A percentile compares a stretch with the other conserved stretches of the same genome.
These are phyloP conservation scores for Skeletonema tropicum DNA, from an alignment of 108 stramenopile species.

Conservation along the genomic window DNA sequence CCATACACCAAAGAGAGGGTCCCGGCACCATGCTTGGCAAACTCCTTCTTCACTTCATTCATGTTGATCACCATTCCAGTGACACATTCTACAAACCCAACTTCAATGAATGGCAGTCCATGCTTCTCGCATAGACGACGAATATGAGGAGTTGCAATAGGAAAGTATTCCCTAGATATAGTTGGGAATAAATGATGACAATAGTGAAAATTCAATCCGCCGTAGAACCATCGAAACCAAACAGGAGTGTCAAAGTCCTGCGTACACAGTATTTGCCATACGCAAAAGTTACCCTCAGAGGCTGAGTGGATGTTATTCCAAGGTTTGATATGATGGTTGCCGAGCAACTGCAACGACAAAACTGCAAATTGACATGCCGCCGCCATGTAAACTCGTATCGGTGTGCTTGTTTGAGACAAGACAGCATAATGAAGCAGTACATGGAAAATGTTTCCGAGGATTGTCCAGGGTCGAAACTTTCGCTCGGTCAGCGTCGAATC, in stretches of 20 bases:
- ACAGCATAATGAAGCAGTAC: constrained; percentile 27
- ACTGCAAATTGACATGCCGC: constrained; percentile 22
- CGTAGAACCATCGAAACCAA: constrained; percentile 32
- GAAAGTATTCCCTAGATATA: constrained; percentile 35
- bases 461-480: constrained; percentile 37
- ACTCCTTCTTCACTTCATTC: constrained; percentile 36
- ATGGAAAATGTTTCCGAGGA: constrained; percentile 31
- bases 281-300: constrained; percentile 33
- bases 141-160: constrained; percentile 27
- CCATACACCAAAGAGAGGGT: constrained; percentile 28
- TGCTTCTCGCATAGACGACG: constrained; percentile 22
- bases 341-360: constrained; percentile 27
- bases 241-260: constrained; percentile 27
- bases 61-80: constrained; percentile 31
- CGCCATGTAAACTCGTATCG: constrained; percentile 16
- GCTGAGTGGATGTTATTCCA: constrained; percentile 32
- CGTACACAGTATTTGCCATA: constrained; percentile 33
- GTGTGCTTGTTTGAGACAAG: constrained; percentile 21
- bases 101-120: constrained; percentile 29
- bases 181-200: constrained; percentile 41
- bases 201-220: constrained; percentile 38
- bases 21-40: constrained; percentile 25
- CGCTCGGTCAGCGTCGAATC: constrained; percentile 35
- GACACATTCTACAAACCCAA: constrained; percentile 29
- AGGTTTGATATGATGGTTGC: constrained; percentile 37